phyloP scores from a whole-genome alignment of 345 rosid species.

The Gossypium rotundifolium region DNA sequence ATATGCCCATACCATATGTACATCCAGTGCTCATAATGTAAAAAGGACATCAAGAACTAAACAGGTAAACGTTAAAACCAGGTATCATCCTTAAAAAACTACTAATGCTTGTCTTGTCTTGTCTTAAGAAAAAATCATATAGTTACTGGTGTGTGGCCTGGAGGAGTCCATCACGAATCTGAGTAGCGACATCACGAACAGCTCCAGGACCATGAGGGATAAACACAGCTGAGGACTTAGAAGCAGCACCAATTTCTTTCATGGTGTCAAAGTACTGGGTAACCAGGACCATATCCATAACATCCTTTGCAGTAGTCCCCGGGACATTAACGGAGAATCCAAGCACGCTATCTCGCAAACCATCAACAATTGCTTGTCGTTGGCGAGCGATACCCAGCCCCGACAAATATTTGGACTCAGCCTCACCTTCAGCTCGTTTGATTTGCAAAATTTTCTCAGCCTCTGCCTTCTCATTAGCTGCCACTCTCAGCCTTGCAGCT shows the following conservation, averaged over 20 bases:
- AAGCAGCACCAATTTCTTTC: conserved; percentile 36
- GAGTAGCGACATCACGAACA: conserved; percentile 34
- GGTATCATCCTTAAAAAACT: neutral
- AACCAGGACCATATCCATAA: conserved; percentile 36
- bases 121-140: neutral
- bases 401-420: conserved; percentile 32
- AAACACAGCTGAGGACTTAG: conserved; percentile 32
- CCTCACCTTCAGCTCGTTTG: conserved; percentile 38
- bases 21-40: neutral
- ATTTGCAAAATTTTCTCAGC: conserved; percentile 35
- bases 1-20: neutral
- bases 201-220: conserved; percentile 42
- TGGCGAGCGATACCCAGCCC: conserved; percentile 37
- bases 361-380: conserved; percentile 37
- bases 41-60: neutral
- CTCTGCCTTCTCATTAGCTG: conserved; percentile 34
- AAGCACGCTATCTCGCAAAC: conserved; percentile 33
- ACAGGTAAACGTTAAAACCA: neutral
- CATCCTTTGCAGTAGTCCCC: conserved; percentile 36
- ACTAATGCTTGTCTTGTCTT: neutral
- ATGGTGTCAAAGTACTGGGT: conserved; percentile 36
- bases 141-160: conserved; percentile 23
- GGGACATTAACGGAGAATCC: conserved; percentile 33
- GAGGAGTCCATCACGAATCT: conserved; percentile 35
- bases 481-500: conserved; percentile 38